These are phyloP conservation scores for Ruellia speciosa DNA, from an alignment of 305 asterid genomes.

Conservation along the genomic window DNA sequence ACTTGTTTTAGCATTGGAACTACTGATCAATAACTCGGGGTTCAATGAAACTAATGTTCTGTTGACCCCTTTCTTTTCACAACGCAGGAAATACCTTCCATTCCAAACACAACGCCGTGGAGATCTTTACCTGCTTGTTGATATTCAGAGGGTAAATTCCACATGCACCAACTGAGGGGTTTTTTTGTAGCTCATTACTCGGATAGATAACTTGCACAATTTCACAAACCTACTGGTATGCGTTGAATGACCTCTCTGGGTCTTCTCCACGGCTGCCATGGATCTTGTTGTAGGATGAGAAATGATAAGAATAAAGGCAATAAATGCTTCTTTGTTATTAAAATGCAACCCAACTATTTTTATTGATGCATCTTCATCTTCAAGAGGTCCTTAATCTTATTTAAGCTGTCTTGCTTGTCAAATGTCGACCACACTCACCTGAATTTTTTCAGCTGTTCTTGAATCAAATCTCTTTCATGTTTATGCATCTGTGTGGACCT, in stretches of 20 bases:
- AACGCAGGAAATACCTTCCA: slow-evolving; percentile 64
- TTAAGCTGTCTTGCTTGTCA: no score
- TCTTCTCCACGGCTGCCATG: no score
- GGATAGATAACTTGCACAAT: no score
- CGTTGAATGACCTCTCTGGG: not conserved
- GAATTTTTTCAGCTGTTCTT: no score
- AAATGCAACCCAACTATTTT: no score
- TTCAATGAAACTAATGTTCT: not conserved
- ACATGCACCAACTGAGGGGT: not conserved
- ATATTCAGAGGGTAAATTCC: slow-evolving; percentile 50
- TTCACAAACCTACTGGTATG: not conserved
- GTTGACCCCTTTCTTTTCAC: not conserved
- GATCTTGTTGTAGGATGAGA: no score
- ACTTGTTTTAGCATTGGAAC: not conserved
- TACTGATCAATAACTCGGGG: not conserved
- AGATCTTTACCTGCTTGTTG: slow-evolving; percentile 79
- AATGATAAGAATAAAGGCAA: no score
- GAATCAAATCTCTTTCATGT: no score
- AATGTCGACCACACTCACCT: no score
- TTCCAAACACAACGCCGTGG: slow-evolving; percentile 76
- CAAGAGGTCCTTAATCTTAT: no score
- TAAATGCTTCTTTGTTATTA: no score
- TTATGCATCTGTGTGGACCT: not conserved
- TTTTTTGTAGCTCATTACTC: not conserved
- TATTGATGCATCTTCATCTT: no score